Percentiles rank a stretch among this genome's conserved stretches.
These are phyloP conservation scores for Ogataea paradorogensis DNA, from an alignment of 805 yeast species.

Conservation along the genomic window DNA sequence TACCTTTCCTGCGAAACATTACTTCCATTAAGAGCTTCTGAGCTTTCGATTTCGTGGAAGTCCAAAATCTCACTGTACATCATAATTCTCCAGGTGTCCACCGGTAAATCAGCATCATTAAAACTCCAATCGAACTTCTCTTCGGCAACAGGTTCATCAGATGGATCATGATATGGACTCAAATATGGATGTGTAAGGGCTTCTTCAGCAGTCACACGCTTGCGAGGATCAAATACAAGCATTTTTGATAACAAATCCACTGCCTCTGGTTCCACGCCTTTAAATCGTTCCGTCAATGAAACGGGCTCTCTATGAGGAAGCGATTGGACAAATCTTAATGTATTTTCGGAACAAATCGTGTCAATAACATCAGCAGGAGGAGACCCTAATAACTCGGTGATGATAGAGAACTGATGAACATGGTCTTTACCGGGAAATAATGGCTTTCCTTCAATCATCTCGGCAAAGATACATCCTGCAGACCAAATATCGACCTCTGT, in stretches of 20 bases:
- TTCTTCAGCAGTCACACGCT: conserved; percentile 88
- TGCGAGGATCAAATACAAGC: conserved; percentile 93
- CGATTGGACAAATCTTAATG: conserved; percentile 88
- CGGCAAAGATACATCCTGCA: conserved; percentile 95
- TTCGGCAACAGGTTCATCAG: conserved; percentile 94
- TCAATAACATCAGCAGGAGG: conserved; percentile 96
- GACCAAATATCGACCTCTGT: conserved; percentile 98
- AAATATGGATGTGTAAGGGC: conserved; percentile 88
- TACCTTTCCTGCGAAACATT: conserved; percentile 19
- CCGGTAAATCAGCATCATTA: conserved; percentile 96
- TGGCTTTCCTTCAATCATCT: conserved; percentile 96
- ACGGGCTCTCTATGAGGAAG: conserved; percentile 92
- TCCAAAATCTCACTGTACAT: conserved; percentile 97
- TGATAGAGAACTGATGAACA: conserved; percentile 95
- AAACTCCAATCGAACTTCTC: conserved; percentile 97
- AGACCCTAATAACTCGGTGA: conserved; percentile 87
- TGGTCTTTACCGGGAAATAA: conserved; percentile 98
- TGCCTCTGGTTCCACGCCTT: conserved; percentile 77
- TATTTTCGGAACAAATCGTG: conserved; percentile 93
- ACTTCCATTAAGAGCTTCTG: conserved; percentile 20
- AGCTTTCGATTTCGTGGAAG: conserved; percentile 82
- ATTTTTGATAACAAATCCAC: conserved; percentile 83
- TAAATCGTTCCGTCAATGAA: conserved; percentile 79
- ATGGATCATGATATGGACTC: conserved; percentile 94
- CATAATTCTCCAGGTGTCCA: conserved; percentile 98